These are phyloP conservation scores for Cytospora chrysosperma DNA, from an alignment of 2,329 filamentous ascomycete genomes.

Conservation along the genomic window DNA sequence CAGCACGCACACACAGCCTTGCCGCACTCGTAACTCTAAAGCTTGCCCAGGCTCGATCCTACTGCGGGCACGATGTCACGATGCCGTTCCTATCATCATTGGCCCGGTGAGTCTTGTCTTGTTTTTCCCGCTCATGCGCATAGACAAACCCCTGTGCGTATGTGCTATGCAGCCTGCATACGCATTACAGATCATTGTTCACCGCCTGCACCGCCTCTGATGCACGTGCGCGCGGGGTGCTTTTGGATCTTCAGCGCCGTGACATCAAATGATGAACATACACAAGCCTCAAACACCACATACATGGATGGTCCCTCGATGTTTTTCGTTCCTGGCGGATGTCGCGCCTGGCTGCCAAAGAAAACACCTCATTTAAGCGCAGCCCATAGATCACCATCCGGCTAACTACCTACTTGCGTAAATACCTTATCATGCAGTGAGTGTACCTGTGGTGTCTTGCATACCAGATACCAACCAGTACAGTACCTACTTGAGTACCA, in stretches of 20 bases:
- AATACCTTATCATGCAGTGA: too few relatives aligned
- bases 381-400: too few relatives aligned
- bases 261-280: neutral
- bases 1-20: neutral
- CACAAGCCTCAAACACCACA: too few relatives aligned
- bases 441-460: too few relatives aligned
- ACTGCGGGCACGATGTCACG: slow-evolving; percentile 9
- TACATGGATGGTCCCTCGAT: too few relatives aligned
- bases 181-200: neutral
- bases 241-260: neutral
- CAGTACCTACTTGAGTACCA: too few relatives aligned
- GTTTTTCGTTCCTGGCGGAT: neutral
- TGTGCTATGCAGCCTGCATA: neutral
- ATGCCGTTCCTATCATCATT: slow-evolving; percentile 1
- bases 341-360: neutral
- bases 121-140: slow-evolving; percentile 6
- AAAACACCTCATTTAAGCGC: neutral
- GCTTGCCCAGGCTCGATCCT: slow-evolving; percentile 1
- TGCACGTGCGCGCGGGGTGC: neutral
- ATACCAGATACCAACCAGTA: too few relatives aligned
- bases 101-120: neutral
- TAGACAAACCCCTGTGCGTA: neutral
- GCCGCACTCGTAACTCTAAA: neutral
- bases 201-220: neutral
- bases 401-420: too few relatives aligned